Percentiles rank a stretch among this genome's conserved stretches.
Evolutionary conservation across 2,329 filamentous ascomycete species (phyloP).

Genomic region (Fusarium penzigii): DNA sequence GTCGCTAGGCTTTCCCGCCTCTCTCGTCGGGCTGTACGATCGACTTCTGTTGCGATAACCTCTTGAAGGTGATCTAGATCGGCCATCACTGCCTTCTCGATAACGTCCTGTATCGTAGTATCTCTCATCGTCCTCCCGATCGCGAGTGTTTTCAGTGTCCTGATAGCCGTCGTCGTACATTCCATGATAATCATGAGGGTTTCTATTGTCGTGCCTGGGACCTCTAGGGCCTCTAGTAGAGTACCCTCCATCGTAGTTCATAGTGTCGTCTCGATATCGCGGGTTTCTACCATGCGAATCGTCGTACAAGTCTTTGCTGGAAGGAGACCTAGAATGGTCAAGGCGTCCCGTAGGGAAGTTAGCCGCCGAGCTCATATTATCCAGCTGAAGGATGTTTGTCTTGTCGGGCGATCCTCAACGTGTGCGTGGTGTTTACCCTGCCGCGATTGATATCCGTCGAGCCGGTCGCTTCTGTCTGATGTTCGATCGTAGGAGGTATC

Average conservation of each 20-base stretch:
- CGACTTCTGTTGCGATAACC: conserved; percentile 33
- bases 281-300: conserved; percentile 33
- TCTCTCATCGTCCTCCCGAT: conserved; percentile 23
- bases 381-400: conserved; percentile 22
- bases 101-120: conserved; percentile 18
- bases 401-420: conserved; percentile 23
- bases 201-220: conserved; percentile 27
- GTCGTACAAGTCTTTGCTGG: conserved; percentile 40
- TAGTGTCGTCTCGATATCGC: conserved; percentile 27
- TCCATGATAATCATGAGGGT: conserved; percentile 37
- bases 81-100: conserved; percentile 20
- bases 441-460: conserved; percentile 46
- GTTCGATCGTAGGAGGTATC: conserved; percentile 24
- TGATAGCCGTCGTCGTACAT: conserved; percentile 43
- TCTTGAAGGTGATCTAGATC: conserved; percentile 30
- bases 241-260: conserved; percentile 29
- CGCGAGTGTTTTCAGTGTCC: conserved; percentile 25
- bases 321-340: conserved; percentile 47
- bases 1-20: conserved; percentile 46
- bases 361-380: conserved; percentile 41
- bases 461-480: conserved; percentile 31
- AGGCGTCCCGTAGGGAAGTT: conserved; percentile 47
- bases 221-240: conserved; percentile 24
- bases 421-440: conserved; percentile 48
- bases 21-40: conserved; percentile 38